Base-by-base conservation (phyloP, 2,329 filamentous ascomycete species). In the Xylaria digitata region DNA sequence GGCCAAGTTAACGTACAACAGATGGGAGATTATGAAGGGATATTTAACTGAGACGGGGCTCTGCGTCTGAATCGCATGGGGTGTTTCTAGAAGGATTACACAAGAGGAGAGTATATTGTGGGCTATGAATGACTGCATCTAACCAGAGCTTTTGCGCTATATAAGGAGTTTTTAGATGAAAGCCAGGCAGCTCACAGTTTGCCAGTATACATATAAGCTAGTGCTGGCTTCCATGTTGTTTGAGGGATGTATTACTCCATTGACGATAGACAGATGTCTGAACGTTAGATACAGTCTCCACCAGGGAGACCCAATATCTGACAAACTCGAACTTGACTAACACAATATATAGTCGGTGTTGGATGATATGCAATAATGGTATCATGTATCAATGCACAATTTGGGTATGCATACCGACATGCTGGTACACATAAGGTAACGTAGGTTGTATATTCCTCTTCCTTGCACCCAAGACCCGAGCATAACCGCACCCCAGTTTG, bases 381-480 rank as follows among this genome's bases (percentile, higher is more conserved):
- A 45, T 37, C 5, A 37, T 11, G 21, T n/a, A 42, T 17, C 45
- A 40, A 34, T 26, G 13, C 53, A 13, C 19, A 43, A 46, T 54
- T 9, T 23, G 34, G 23, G 40, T 42, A 59, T 43, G 32, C 19
- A 23, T 15, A 65, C 26, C 11, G 17, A 40, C 21, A 17, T 9
- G 42, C 15, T 42, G 15, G 32, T 48, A 43, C 6, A 43, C 6
- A 23, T 6, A 34, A 26, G 21, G 23, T 15, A n/a, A 42, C 40
- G 53, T 17, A 17, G 15, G 21, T 21, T 54, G 5, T 48, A 15
- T 65, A 19, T 59, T 52, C 23, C 43, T n/a, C 50, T 23, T 30
- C 63, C 17, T 26, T 45, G 15, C 19, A n/a, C 8, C 19, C 34
- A 48, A 63, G 21, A 62, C 43, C 23, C 13, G 13, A 34, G 2